Evolutionary conservation across 257 asterid species (phyloP), one percentile per base, ranked within the genome.

Genomic region (Solanum appendiculatum): DNA sequence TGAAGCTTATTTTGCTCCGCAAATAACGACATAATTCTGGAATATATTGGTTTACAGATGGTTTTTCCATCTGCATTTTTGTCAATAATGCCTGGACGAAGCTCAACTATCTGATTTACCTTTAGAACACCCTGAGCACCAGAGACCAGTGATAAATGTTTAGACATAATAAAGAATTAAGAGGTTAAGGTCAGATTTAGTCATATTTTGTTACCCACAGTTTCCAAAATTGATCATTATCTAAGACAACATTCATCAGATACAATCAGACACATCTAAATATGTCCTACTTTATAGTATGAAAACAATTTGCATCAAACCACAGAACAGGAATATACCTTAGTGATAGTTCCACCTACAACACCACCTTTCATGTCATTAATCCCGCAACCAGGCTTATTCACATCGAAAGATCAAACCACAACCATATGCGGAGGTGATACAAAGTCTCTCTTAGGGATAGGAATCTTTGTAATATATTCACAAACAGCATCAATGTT

Each of bases 351-450:
- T 60, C 98, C 98, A 90, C 99, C 99, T 87, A 98, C 98, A 88
- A 97, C 98, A 82, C 99, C 98, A 90, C 99, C 98, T 89, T 85
- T 92, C 58, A 95, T 95, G 46, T 97, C 98, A 94, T 95, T 97
- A 74, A 97, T 96, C 91, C 95, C 98, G 81, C 93, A 97, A 21
- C 98, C 99, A 85, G 98, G 99, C 90, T 95, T 97, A 88, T 97
- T 97, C 86, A 97, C 98, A 77, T 97, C 98, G 84, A 97, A 95
- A 60, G 98, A 97, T 86, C 98, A 92, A 90, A 97, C 95, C 42
- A 95, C 97, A 88, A 97, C 95, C 99, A 97, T 95, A 87, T 94
- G 96, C 27, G 98, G 98, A 2, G 98, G 97, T 21, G 97, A 93
- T 69, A 88, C 92, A 90, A 97, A 97, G 89, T 95, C 87, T 92